Conservation (phyloP, 805 yeast species). For the Candida pseudofarinosa region DNA sequence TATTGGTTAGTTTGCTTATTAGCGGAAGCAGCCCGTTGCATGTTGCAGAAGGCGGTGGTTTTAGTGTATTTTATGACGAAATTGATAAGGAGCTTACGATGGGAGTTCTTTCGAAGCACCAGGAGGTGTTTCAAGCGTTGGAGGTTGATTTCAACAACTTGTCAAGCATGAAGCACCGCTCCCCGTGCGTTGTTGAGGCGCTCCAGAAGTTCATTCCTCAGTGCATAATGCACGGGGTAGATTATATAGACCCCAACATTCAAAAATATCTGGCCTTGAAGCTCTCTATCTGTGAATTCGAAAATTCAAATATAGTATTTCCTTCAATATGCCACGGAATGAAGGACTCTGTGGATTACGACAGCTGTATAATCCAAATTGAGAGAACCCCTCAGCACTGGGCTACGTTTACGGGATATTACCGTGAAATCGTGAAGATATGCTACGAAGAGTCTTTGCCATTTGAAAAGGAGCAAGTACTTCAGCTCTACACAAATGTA, state of each 20-base stretch:
- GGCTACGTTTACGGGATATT: slow-evolving; percentile 70
- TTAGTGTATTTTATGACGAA: neutral
- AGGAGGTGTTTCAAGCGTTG: neutral
- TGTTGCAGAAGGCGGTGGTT: neutral
- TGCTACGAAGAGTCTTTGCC: slow-evolving; percentile 54
- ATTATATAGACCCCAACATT: slow-evolving; percentile 25
- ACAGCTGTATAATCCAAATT: slow-evolving; percentile 37
- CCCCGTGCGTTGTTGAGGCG: slow-evolving; percentile 38
- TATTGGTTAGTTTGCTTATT: neutral
- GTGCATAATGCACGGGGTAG: slow-evolving; percentile 41
- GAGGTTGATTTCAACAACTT: slow-evolving; percentile 3
- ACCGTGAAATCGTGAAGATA: slow-evolving; percentile 47
- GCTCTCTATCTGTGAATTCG: slow-evolving; percentile 54
- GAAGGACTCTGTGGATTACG: slow-evolving; percentile 11
- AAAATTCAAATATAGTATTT: slow-evolving; percentile 38
- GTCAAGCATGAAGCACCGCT: slow-evolving; percentile 3
- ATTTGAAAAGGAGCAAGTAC: slow-evolving; percentile 47
- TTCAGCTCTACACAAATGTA: slow-evolving; percentile 44
- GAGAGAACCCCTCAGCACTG: slow-evolving; percentile 57
- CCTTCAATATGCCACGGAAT: slow-evolving; percentile 24
- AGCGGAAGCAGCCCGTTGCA: neutral
- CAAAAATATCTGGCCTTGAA: slow-evolving; percentile 41
- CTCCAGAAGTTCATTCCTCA: slow-evolving; percentile 33
- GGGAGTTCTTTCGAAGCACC: neutral
- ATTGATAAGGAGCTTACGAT: neutral